Conservation (phyloP, 1,139 yeast genomes). For the Blastobotrys petasosporus region DNA sequence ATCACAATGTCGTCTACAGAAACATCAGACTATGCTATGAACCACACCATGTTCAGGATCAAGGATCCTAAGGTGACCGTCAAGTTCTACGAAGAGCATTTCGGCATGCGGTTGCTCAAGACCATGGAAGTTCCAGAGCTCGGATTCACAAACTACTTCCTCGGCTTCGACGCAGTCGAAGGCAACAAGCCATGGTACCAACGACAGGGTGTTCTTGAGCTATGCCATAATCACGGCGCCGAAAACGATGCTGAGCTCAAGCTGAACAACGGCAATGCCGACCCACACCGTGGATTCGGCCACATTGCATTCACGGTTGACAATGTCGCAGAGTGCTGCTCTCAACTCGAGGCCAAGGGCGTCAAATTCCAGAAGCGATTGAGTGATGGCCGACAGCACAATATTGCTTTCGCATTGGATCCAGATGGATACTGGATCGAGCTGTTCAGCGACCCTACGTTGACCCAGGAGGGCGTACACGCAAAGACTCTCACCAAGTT, state of each 20-base stretch:
- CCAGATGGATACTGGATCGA: conserved; percentile 98
- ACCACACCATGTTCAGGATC: conserved; percentile 57
- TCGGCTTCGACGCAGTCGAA: conserved; percentile 50
- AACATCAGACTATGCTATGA: conserved; percentile 20
- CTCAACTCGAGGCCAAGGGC: conserved; percentile 45
- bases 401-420: conserved; percentile 90
- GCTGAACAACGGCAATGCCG: conserved; percentile 74
- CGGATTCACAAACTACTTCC: conserved; percentile 61
- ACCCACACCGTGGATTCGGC: conserved; percentile 86
- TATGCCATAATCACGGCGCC: conserved; percentile 74
- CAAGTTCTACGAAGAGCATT: conserved; percentile 64
- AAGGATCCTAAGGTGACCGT: conserved; percentile 73
- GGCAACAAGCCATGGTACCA: conserved; percentile 50
- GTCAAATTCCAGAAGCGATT: conserved; percentile 78
- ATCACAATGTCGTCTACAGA: not conserved
- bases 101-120: conserved; percentile 64
- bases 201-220: conserved; percentile 74
- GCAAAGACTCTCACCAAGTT: conserved; percentile 48
- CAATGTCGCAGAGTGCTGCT: conserved; percentile 61
- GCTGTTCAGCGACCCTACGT: conserved; percentile 58
- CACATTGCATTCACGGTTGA: conserved; percentile 87
- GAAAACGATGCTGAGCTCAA: conserved; percentile 55
- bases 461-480: conserved; percentile 15
- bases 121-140: conserved; percentile 49
- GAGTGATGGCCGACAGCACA: conserved; percentile 83